phyloP scores from a whole-genome alignment of 2,329 filamentous ascomycete species.

The Arthroderma sp. region DNA sequence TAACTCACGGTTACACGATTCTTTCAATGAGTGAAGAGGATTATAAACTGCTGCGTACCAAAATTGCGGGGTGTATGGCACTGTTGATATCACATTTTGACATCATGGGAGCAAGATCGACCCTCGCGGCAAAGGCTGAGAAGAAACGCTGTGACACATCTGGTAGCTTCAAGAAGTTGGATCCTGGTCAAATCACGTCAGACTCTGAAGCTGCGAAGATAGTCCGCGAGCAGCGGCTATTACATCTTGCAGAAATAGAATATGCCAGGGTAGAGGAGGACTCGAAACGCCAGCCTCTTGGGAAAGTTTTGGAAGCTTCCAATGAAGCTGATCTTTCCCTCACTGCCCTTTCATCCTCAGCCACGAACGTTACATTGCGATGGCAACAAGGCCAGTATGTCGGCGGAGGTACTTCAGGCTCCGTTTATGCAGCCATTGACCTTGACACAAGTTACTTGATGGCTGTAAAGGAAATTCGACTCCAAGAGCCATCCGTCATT shows the following conservation, averaged over 20 bases:
- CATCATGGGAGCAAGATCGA: slow-evolving; percentile 94
- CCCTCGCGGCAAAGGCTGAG: slow-evolving; percentile 83
- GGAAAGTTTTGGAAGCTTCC: slow-evolving; percentile 80
- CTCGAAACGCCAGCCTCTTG: slow-evolving; percentile 73
- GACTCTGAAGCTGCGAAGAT: slow-evolving; percentile 73
- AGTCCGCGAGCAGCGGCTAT: slow-evolving; percentile 62
- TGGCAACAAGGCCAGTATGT: slow-evolving; percentile 99
- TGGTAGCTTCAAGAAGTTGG: slow-evolving; percentile 62
- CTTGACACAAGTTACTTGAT: slow-evolving; percentile 90
- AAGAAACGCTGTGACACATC: slow-evolving; percentile 73
- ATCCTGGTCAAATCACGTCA: slow-evolving; percentile 59
- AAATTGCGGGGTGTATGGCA: slow-evolving; percentile 95
- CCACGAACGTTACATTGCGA: slow-evolving; percentile 85
- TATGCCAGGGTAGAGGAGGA: slow-evolving; percentile 64
- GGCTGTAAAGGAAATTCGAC: slow-evolving; percentile 96
- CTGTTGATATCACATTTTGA: slow-evolving; percentile 96
- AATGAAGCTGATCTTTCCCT: slow-evolving; percentile 94
- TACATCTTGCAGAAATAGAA: slow-evolving; percentile 63
- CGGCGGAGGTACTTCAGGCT: slow-evolving; percentile 91
- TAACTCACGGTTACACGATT: slow-evolving; percentile 88
- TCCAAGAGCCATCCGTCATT: slow-evolving; percentile 93
- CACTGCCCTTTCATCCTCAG: slow-evolving; percentile 83
- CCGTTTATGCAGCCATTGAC: slow-evolving; percentile 95
- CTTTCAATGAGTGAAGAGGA: slow-evolving; percentile 80
- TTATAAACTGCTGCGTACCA: slow-evolving; percentile 66